Conservation (phyloP, 495 filamentous ascomycete species). For the Neurospora cerealis region DNA sequence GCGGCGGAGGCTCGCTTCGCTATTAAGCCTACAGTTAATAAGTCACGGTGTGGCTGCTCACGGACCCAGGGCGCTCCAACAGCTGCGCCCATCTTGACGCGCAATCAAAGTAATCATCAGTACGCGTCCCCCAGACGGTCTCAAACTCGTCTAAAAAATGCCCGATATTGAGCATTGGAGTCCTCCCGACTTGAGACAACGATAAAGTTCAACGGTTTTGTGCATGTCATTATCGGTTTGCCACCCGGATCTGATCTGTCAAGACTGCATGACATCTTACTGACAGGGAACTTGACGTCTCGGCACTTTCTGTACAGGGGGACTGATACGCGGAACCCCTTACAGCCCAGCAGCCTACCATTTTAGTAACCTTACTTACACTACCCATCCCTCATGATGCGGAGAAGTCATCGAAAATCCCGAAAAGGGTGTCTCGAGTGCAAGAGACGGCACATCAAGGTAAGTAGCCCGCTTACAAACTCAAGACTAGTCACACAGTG, state of each 20-base stretch:
- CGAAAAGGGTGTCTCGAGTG: constrained; percentile 49
- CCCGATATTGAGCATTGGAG: neutral
- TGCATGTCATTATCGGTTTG: neutral
- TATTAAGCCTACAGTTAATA: neutral
- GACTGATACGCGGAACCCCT: neutral
- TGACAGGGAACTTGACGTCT: neutral
- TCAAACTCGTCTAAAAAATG: neutral
- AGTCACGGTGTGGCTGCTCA: neutral
- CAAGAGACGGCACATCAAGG: constrained; percentile 49
- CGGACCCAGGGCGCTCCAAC: neutral
- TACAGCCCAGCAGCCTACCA: neutral
- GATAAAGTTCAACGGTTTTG: neutral
- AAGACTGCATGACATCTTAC: neutral
- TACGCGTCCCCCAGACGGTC: neutral
- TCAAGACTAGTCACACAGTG: neutral
- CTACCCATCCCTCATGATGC: constrained; percentile 13
- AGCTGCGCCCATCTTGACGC: neutral
- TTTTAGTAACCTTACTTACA: neutral
- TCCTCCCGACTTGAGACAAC: neutral
- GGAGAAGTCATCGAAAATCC: constrained; percentile 45
- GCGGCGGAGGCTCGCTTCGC: neutral
- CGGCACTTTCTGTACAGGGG: neutral
- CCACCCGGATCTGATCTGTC: neutral
- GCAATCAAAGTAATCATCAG: neutral
- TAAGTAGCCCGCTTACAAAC: constrained; percentile 5